Conservation (phyloP, 202 grass and related monocot genomes). For the Setaria viridis region DNA sequence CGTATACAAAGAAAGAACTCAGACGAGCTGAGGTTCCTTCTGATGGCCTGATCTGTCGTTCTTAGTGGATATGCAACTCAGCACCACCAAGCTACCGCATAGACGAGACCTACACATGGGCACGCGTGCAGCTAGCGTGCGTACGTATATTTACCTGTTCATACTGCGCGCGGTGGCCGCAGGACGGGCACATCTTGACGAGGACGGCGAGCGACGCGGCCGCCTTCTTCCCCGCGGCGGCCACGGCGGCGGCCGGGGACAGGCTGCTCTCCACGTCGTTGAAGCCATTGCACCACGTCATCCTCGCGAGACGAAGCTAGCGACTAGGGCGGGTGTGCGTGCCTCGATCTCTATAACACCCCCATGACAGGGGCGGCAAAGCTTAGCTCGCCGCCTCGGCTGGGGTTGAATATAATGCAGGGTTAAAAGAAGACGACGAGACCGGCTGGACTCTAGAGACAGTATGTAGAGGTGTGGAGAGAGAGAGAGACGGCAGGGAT, state of each 20-base stretch:
- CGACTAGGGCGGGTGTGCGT: not conserved
- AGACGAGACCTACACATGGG: not conserved
- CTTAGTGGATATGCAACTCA: too few relatives aligned
- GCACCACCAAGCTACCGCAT: not conserved
- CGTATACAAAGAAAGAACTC: too few relatives aligned
- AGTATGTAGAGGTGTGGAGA: not conserved
- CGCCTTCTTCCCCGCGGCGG: slow-evolving; percentile 56
- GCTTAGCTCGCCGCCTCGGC: not conserved
- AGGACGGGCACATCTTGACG: slow-evolving; percentile 78
- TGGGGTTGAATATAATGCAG: not conserved
- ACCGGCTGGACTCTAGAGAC: not conserved
- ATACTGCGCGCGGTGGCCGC: slow-evolving; percentile 70
- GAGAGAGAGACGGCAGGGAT: not conserved
- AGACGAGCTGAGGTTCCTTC: too few relatives aligned
- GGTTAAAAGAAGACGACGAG: slow-evolving; percentile 33
- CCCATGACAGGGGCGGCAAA: slow-evolving; percentile 31
- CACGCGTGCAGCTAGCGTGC: not conserved
- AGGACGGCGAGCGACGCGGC: slow-evolving; percentile 56
- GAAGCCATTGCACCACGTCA: slow-evolving; percentile 86
- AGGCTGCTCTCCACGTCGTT: slow-evolving; percentile 54
- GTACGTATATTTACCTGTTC: slow-evolving; percentile 35
- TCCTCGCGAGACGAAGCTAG: not conserved
- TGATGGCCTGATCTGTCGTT: too few relatives aligned
- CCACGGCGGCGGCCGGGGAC: slow-evolving; percentile 37
- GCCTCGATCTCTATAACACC: not conserved